Conservation (phyloP, 129 eudicot genomes). For the Arctium lappa region DNA sequence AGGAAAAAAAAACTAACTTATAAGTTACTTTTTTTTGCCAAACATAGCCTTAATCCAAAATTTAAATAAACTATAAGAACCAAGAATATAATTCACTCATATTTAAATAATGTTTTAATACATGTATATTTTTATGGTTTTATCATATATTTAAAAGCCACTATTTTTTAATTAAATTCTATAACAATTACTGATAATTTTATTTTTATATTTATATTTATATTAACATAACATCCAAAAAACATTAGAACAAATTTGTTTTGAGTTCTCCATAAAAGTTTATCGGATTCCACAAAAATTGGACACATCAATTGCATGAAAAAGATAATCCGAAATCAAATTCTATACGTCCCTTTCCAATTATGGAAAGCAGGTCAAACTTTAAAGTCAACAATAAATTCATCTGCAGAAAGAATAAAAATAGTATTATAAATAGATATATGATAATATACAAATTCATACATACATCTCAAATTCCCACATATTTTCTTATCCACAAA, state of each 20-base stretch:
- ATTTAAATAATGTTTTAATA: no score
- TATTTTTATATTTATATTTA: no score
- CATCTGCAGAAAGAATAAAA: background rate
- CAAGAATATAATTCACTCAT: background rate
- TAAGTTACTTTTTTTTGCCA: no score
- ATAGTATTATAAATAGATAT: background rate
- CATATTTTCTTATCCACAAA: constrained; percentile 7
- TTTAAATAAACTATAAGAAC: background rate
- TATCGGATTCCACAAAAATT: background rate
- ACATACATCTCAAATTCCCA: background rate
- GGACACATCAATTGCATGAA: constrained; percentile 13
- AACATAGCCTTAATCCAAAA: no score
- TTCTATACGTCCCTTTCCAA: constrained; percentile 17
- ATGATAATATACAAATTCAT: background rate
- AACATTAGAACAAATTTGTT: background rate
- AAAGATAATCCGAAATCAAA: constrained; percentile 1
- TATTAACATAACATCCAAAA: no score
- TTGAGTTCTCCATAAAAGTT: background rate
- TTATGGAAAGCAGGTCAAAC: background rate
- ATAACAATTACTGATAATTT: no score
- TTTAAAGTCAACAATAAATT: constrained; percentile 12
- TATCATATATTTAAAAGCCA: no score
- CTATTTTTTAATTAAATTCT: no score
- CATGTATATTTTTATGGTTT: no score
- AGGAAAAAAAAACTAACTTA: no score